These are phyloP conservation scores for Carpinus viminea DNA, from an alignment of 306 rosid genomes.

Conservation along the genomic window DNA sequence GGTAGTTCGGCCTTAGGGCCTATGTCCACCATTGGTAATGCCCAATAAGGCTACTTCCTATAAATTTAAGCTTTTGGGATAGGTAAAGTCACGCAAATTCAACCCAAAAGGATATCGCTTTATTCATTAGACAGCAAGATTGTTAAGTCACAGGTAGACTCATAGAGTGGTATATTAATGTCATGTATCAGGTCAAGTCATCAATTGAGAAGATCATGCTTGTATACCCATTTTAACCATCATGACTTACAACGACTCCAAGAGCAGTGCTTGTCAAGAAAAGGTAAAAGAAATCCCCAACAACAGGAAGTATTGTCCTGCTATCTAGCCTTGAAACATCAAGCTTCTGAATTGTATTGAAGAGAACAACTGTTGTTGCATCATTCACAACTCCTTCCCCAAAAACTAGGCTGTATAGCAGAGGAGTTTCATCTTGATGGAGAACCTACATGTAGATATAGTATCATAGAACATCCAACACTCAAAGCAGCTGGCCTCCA, in stretches of 20 bases:
- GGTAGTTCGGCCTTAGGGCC: no score
- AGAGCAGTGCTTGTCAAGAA: constrained; percentile 82
- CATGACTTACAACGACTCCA: constrained; percentile 61
- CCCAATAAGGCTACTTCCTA: no score
- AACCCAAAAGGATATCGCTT: background rate
- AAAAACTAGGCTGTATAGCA: constrained; percentile 87
- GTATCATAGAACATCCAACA: constrained; percentile 6
- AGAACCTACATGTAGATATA: constrained; percentile 61
- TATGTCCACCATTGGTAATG: no score
- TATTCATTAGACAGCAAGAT: background rate
- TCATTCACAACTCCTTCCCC: constrained; percentile 98
- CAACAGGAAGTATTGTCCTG: constrained; percentile 30
- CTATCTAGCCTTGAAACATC: constrained; percentile 49
- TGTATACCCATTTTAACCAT: background rate
- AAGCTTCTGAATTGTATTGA: constrained; percentile 81
- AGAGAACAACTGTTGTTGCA: constrained; percentile 92
- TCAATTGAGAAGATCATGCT: background rate
- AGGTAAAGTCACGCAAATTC: background rate
- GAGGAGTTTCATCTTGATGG: constrained; percentile 84
- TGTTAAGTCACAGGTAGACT: background rate
- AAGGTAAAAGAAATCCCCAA: constrained; percentile 74
- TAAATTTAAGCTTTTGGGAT: no score
- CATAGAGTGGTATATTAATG: background rate
- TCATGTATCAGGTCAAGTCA: background rate
- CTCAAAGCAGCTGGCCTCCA: constrained; percentile 13